These are phyloP conservation scores for Eucalyptus pauciflora DNA, from an alignment of 345 rosid genomes.

Conservation along the genomic window DNA sequence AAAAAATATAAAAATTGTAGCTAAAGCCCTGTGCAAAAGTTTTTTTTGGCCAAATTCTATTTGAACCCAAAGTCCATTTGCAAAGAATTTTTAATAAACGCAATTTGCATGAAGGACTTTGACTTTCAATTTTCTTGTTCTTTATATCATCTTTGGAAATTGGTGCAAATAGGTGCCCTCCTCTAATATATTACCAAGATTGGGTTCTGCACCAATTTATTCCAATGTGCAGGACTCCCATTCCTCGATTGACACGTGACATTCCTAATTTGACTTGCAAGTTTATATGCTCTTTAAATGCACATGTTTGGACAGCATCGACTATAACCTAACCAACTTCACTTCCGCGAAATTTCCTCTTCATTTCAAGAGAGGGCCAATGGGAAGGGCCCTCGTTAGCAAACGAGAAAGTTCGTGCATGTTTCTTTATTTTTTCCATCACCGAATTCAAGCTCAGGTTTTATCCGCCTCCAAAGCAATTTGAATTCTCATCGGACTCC, in stretches of 20 bases:
- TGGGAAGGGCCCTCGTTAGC: neutral
- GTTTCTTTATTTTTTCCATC: neutral
- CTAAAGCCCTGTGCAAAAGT: no score
- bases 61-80: accelerated
- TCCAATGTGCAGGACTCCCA: no score
- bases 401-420: neutral
- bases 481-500: neutral
- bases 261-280: no score
- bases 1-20: no score
- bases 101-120: accelerated
- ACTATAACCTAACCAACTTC: neutral
- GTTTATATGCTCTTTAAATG: neutral
- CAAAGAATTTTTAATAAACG: no score
- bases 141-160: no score
- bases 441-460: neutral
- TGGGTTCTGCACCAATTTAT: neutral
- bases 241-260: neutral
- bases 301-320: neutral
- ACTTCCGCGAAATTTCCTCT: neutral
- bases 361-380: neutral
- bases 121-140: no score
- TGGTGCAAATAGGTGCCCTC: neutral
- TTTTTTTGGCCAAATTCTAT: no score
- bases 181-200: neutral
- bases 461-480: neutral